A percentile compares a stretch with the other conserved stretches of the same genome.
Evolutionary conservation across 2,329 filamentous ascomycete genomes (phyloP).

Genomic region (Colletotrichum tanaceti): DNA sequence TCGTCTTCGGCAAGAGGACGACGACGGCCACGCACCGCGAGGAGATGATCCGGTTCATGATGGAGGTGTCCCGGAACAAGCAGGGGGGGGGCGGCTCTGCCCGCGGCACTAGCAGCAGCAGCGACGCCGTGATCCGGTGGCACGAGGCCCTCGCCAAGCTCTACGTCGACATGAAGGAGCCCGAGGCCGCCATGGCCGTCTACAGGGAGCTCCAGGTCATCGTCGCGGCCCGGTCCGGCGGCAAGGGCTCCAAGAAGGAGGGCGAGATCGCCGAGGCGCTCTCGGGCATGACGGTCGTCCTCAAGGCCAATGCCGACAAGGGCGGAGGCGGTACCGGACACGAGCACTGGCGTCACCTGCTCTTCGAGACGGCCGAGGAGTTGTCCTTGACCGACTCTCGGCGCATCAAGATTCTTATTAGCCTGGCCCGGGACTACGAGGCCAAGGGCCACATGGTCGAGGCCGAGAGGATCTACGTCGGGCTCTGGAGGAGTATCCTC

Average conservation of each 20-base stretch:
- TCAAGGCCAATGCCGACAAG: conserved; percentile 45
- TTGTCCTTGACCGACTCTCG: conserved; percentile 49
- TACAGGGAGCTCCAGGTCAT: conserved; percentile 52
- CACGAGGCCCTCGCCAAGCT: conserved; percentile 51
- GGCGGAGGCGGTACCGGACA: conserved; percentile 44
- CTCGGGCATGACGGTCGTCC: conserved; percentile 50
- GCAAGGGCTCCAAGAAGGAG: conserved; percentile 48
- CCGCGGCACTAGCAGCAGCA: no score
- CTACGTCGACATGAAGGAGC: conserved; percentile 52
- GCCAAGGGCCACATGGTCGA: conserved; percentile 48
- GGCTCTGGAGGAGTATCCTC: conserved; percentile 54
- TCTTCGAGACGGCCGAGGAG: conserved; percentile 52
- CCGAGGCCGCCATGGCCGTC: conserved; percentile 47
- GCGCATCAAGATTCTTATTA: conserved; percentile 50
- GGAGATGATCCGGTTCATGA: conserved; percentile 54
- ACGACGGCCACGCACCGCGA: conserved; percentile 52
- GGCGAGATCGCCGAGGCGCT: conserved; percentile 48
- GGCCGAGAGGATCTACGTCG: conserved; percentile 54
- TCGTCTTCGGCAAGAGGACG: conserved; percentile 50
- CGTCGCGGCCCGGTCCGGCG: conserved; percentile 47
- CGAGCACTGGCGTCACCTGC: conserved; percentile 42
- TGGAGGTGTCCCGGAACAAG: conserved; percentile 51
- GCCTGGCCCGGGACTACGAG: conserved; percentile 51
- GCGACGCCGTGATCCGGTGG: conserved; percentile 53
- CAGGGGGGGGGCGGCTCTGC: no score